Evolutionary conservation across 164 flowering plant species (phyloP), one percentile per base, ranked within the genome.

Genomic region (Malania oleifera): DNA sequence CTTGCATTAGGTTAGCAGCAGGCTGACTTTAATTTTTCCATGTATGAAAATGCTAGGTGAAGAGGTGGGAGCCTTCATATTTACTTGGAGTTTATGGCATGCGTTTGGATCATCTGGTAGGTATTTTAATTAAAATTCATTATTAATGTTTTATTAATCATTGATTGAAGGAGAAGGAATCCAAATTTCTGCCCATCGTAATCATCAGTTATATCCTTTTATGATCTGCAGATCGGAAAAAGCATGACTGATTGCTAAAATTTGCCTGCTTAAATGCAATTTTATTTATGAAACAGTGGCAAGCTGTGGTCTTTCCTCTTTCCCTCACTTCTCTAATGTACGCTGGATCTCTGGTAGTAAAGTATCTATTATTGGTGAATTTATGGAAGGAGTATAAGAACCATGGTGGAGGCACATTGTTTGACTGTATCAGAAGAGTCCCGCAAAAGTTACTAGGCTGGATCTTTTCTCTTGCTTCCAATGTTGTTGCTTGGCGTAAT

Each of bases 211-310:
- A 52, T 68, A 57, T 64, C 56, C 58, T 68, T 59, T 57, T 59
- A 63, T 78, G 63, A 22, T 57, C 56, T 77, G 82, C 82, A 80
- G 80, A 83, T 78, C 66, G 65, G 68, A 40, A 63, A 76, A 66
- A n/a, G 55, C 68, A 54, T 69, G 70, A 67, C 64, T 63, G 63
- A 49, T 70, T 76, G 66, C 73, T 73, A 66, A 60, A 68, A 57
- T 52, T 52, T 68, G 54, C 77, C 27, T 72, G 63, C 80, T 74
- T 73, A 81, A 72, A 55, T 78, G 74, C 70, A 51, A 60, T 82
- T 85, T 80, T 83, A 58, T 83, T 69, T 78, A 37, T 85, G 84
- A 77, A 81, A 84, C 97, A 95, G 99, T 84, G 93, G 96, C 83
- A 77, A 68, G 93, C 96, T 31, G 75, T 82, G 75, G 66, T 77